A percentile compares a stretch with the other conserved stretches of the same genome.
These are phyloP conservation scores for Fraxinus angustifolia DNA, from an alignment of 305 asterid genomes.

Conservation along the genomic window DNA sequence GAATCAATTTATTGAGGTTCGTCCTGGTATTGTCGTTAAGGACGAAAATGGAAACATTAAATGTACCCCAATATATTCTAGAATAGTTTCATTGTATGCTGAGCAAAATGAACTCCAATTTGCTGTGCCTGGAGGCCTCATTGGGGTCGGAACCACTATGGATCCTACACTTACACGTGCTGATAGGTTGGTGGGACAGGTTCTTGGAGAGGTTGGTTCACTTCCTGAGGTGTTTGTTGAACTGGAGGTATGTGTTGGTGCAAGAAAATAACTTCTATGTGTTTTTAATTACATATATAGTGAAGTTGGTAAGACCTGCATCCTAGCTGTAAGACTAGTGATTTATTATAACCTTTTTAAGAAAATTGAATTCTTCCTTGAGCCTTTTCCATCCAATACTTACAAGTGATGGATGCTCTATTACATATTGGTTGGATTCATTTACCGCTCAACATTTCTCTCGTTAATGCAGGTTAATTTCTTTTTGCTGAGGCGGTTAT, in stretches of 20 bases:
- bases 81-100: constrained; percentile 80
- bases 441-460: neutral
- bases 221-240: constrained; percentile 86
- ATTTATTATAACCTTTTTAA: neutral
- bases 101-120: constrained; percentile 90
- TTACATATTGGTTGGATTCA: neutral
- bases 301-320: neutral
- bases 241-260: constrained; percentile 58
- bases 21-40: constrained; percentile 92
- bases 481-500: constrained; percentile 77
- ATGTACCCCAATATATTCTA: constrained; percentile 91
- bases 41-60: constrained; percentile 80
- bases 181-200: constrained; percentile 96
- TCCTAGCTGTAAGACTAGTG: neutral
- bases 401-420: neutral
- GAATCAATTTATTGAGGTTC: constrained; percentile 82
- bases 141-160: constrained; percentile 98
- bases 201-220: constrained; percentile 95
- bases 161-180: constrained; percentile 98
- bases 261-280: neutral
- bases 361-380: neutral
- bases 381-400: neutral
- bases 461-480: constrained; percentile 63
- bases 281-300: neutral
- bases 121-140: constrained; percentile 98